A percentile compares a stretch with the other conserved stretches of the same genome.
Evolutionary conservation across 1,284 basidiomycete genomes (phyloP).

Genomic region (Heliocybe sulcata): DNA sequence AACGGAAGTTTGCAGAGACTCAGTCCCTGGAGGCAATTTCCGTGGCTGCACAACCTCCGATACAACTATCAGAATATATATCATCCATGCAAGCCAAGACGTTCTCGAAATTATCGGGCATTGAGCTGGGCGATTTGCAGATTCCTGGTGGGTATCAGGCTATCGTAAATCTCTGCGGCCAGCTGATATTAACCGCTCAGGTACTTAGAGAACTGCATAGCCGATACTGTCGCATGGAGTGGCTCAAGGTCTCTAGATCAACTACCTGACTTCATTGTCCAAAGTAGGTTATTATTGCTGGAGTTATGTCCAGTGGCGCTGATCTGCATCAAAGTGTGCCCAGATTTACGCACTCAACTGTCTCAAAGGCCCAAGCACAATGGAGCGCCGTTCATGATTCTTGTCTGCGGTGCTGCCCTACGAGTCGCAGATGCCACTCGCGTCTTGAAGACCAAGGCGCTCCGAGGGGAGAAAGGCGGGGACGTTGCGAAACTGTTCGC

Average conservation of each 20-base stretch:
- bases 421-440: slow-evolving; percentile 74
- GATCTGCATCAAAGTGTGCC: neutral
- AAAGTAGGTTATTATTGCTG: slow-evolving; percentile 36
- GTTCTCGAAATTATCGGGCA: slow-evolving; percentile 52
- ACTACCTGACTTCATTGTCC: slow-evolving; percentile 64
- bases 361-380: slow-evolving; percentile 63
- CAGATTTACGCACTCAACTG: slow-evolving; percentile 59
- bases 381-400: slow-evolving; percentile 74
- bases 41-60: slow-evolving; percentile 48
- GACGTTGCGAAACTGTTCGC: slow-evolving; percentile 84
- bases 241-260: slow-evolving; percentile 61
- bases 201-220: slow-evolving; percentile 54
- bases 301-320: neutral
- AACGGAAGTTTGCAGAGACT: slow-evolving; percentile 48
- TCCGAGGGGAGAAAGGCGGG: slow-evolving; percentile 71
- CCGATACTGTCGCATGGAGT: slow-evolving; percentile 68
- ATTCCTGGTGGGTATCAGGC: slow-evolving; percentile 53
- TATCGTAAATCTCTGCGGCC: slow-evolving; percentile 8
- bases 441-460: slow-evolving; percentile 56
- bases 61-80: slow-evolving; percentile 52
- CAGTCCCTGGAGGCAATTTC: slow-evolving; percentile 35
- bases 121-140: slow-evolving; percentile 67
- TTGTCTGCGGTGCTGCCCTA: slow-evolving; percentile 71
- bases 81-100: slow-evolving; percentile 54
- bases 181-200: slow-evolving; percentile 41